phyloP scores from a whole-genome alignment of 2,329 filamentous ascomycete species.

The Graphilbum sp. region DNA sequence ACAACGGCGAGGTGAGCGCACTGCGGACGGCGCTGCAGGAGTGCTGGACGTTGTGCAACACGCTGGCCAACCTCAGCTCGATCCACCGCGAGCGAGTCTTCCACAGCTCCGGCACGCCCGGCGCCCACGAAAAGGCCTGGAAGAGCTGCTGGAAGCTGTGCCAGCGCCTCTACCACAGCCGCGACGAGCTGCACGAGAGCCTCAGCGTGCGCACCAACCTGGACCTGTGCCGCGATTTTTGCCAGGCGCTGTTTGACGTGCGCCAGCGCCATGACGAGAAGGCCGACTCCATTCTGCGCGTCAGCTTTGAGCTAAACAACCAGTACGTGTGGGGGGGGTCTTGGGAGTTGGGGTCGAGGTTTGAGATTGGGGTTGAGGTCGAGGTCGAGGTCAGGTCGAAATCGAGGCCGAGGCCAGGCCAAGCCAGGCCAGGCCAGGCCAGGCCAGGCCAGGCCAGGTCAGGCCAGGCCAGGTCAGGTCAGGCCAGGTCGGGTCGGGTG shows the following conservation, averaged over 20 bases:
- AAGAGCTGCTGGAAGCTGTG: constrained; percentile 88
- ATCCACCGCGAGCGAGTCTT: constrained; percentile 69
- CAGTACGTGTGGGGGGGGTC: too few species aligned
- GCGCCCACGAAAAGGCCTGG: constrained; percentile 79
- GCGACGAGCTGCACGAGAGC: constrained; percentile 51
- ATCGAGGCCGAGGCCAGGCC: too few species aligned
- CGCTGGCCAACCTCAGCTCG: constrained; percentile 68
- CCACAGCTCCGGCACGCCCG: constrained; percentile 54
- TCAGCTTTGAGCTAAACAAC: constrained; percentile 91
- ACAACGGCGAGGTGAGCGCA: constrained; percentile 45
- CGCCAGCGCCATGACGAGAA: constrained; percentile 61
- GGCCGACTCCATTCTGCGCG: constrained; percentile 71
- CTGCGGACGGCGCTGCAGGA: constrained; percentile 66
- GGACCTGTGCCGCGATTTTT: constrained; percentile 82
- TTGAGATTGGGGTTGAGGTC: too few species aligned
- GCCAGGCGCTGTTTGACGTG: constrained; percentile 78
- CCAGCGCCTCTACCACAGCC: constrained; percentile 71
- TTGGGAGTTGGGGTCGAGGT: too few species aligned
- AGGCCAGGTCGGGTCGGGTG: too few species aligned
- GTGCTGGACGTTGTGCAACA: constrained; percentile 91
- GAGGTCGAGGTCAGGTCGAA: too few species aligned
- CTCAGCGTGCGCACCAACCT: constrained; percentile 58
- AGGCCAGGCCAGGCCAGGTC: too few species aligned
- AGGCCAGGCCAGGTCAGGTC: too few species aligned
- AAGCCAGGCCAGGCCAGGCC: too few species aligned